Conservation (phyloP, 2,329 filamentous ascomycete species). For the Ophiostoma himal-ulmi region DNA sequence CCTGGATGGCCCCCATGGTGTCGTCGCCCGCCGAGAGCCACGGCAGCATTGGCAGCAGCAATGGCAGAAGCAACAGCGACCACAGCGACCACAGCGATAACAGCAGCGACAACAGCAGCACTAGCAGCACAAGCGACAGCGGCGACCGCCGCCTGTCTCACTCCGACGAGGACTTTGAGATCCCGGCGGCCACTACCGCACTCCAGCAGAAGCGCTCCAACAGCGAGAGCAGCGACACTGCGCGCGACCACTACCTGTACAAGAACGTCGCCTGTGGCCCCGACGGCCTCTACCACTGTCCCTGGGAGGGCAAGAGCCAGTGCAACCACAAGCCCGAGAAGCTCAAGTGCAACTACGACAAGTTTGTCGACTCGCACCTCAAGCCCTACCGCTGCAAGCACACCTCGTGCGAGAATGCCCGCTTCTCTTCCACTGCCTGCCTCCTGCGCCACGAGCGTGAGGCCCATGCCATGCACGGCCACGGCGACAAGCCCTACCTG, state of each 20-base stretch:
- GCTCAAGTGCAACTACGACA: slow-evolving; percentile 99
- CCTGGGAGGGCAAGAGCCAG: slow-evolving; percentile 62
- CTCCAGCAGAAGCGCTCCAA: slow-evolving; percentile 43
- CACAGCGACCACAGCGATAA: neutral
- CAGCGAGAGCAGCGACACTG: slow-evolving; percentile 38
- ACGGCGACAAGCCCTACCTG: slow-evolving; percentile 85
- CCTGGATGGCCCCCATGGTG: slow-evolving; percentile 38
- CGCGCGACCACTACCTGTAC: slow-evolving; percentile 64
- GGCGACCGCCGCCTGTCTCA: neutral
- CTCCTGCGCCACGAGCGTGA: slow-evolving; percentile 91
- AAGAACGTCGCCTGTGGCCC: slow-evolving; percentile 56
- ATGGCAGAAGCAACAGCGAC: neutral
- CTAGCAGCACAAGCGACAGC: neutral
- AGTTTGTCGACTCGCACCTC: slow-evolving; percentile 93
- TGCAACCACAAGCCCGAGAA: slow-evolving; percentile 92
- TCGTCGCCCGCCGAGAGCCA: slow-evolving; percentile 42
- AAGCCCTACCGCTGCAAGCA: slow-evolving; percentile 96
- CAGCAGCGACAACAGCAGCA: neutral
- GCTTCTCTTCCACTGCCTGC: slow-evolving; percentile 93
- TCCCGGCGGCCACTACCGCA: slow-evolving; percentile 32
- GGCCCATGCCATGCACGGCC: slow-evolving; percentile 90
- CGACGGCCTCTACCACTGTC: slow-evolving; percentile 90
- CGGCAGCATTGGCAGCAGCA: slow-evolving; percentile 31
- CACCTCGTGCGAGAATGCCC: slow-evolving; percentile 71
- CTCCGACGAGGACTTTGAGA: slow-evolving; percentile 35